These are phyloP conservation scores for Coemansia sp. DNA, from an alignment of 192 early-diverging fungal species.

Conservation along the genomic window DNA sequence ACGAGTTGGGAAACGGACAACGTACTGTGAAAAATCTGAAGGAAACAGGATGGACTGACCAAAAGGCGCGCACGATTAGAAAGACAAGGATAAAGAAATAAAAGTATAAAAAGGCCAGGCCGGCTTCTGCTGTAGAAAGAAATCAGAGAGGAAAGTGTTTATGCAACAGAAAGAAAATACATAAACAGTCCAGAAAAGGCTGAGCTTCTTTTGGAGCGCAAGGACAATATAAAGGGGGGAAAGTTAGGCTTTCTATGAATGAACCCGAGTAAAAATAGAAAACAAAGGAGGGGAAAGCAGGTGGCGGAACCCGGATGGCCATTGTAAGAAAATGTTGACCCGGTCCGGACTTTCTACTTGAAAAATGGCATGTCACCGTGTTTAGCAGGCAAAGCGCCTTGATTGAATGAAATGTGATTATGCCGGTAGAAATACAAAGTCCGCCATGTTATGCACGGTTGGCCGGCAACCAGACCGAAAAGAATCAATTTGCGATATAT, in stretches of 20 bases:
- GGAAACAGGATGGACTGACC: not conserved
- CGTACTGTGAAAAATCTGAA: not conserved
- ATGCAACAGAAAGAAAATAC: conserved; percentile 7
- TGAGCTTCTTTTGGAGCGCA: not conserved
- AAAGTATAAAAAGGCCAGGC: not conserved
- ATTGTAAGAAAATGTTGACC: conserved; percentile 1
- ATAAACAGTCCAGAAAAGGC: not conserved
- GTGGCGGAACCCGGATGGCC: conserved; percentile 1
- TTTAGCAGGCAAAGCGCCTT: too few relatives aligned
- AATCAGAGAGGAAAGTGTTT: not conserved
- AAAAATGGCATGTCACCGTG: too few relatives aligned
- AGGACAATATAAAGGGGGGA: conserved; percentile 2
- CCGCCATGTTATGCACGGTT: not conserved
- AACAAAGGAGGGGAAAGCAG: not conserved
- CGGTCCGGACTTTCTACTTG: not conserved
- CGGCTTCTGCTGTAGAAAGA: conserved; percentile 5
- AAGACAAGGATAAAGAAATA: conserved; percentile 2
- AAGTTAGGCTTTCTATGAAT: conserved; percentile 7
- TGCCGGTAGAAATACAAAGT: not conserved
- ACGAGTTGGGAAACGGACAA: not conserved
- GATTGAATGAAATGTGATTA: not conserved
- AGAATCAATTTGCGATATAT: not conserved
- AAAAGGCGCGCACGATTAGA: not conserved
- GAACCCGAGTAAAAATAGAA: conserved; percentile 5
- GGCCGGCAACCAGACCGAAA: not conserved